A percentile compares a stretch with the other conserved stretches of the same genome.
These are phyloP conservation scores for Aspergillus oerlinghausenensis DNA, from an alignment of 2,329 filamentous ascomycete genomes.

Conservation along the genomic window DNA sequence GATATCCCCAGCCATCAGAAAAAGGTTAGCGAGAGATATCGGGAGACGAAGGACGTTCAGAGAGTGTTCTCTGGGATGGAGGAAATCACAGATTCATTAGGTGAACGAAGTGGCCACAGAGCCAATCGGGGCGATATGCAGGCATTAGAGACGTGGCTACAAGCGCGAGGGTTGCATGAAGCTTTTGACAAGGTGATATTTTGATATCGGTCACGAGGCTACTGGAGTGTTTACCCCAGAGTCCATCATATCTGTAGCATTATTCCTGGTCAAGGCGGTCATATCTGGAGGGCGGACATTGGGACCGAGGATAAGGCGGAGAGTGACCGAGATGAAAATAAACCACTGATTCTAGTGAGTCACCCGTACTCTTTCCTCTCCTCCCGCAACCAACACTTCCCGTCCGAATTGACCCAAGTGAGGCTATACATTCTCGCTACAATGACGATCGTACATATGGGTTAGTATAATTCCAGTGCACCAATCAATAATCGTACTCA, in stretches of 20 bases:
- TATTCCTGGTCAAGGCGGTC: too few species aligned
- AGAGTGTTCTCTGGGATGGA: conserved; percentile 28
- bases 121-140: conserved; percentile 34
- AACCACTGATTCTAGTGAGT: not conserved
- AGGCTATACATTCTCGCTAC: not conserved
- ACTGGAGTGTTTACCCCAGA: not conserved
- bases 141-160: conserved; percentile 28
- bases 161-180: conserved; percentile 20
- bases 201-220: conserved; percentile 2
- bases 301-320: too few species aligned
- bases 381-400: not conserved
- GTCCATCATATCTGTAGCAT: too few species aligned
- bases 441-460: not conserved
- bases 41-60: conserved; percentile 39
- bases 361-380: not conserved
- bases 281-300: too few species aligned
- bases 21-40: conserved; percentile 53
- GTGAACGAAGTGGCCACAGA: conserved; percentile 28
- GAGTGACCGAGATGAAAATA: too few species aligned
- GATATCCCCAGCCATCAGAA: conserved; percentile 60
- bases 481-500: not conserved
- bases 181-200: conserved; percentile 33
- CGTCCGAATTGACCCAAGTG: not conserved
- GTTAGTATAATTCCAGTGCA: not conserved
- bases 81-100: conserved; percentile 31